Percentiles rank a stretch among this genome's conserved stretches.
phyloP scores from a whole-genome alignment of 192 early-diverging fungal species.

The Fimicolochytrium jonesii region DNA sequence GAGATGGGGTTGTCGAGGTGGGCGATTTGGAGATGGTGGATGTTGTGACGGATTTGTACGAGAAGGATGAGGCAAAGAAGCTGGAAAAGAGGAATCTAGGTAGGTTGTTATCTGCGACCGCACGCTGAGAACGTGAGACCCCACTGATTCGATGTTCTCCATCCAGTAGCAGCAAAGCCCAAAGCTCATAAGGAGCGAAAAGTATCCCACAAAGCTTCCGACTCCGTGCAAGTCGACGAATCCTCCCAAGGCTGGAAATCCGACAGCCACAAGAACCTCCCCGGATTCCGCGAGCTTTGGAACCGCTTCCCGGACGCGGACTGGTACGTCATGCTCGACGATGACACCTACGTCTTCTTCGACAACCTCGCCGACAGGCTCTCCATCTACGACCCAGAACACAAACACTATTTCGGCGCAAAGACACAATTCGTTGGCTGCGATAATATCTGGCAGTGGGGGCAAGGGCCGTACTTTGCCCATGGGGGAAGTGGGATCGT shows the following conservation, averaged over 20 bases:
- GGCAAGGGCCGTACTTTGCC: constrained; percentile 46
- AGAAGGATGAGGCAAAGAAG: not conserved
- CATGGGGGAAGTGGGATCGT: constrained; percentile 59
- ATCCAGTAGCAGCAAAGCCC: not conserved
- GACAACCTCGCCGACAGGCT: constrained; percentile 43
- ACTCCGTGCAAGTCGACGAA: constrained; percentile 36
- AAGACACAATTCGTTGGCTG: constrained; percentile 44
- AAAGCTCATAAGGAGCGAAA: not conserved
- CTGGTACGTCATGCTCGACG: constrained; percentile 64
- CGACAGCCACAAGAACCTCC: constrained; percentile 57
- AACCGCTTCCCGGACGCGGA: constrained; percentile 49
- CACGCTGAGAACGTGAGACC: not conserved
- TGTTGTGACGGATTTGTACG: constrained; percentile 23
- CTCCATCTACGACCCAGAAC: constrained; percentile 27
- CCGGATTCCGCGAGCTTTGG: constrained; percentile 44
- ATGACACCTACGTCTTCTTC: constrained; percentile 58
- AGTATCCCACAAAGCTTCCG: not conserved
- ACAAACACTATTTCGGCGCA: constrained; percentile 41
- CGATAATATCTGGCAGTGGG: constrained; percentile 44
- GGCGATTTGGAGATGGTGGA: constrained; percentile 44
- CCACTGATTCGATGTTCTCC: not conserved
- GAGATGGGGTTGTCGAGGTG: constrained; percentile 39
- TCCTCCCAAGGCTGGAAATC: constrained; percentile 42
- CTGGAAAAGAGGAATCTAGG: not conserved
- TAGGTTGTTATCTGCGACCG: not conserved